phyloP scores from a whole-genome alignment of 768 basidiomycete genomes.

The Lactarius indigo region DNA sequence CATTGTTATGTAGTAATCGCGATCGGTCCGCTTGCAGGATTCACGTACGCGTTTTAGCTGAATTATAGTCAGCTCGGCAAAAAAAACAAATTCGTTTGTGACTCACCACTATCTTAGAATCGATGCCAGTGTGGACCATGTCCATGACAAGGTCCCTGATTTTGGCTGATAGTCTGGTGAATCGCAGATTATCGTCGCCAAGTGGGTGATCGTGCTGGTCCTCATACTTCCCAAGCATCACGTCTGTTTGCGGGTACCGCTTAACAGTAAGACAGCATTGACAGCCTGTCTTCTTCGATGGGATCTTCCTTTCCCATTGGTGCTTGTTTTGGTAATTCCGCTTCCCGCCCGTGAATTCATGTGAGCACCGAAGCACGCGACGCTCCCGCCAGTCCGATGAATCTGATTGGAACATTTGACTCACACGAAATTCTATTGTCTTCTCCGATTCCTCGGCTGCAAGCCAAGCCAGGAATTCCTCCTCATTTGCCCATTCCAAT shows the following conservation, averaged over 20 bases:
- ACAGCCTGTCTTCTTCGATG: not conserved
- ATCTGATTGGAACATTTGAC: not conserved
- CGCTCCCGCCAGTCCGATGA: conserved; percentile 20
- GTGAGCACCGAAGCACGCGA: not conserved
- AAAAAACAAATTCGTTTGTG: too few relatives aligned
- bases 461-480: too few relatives aligned
- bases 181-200: too few relatives aligned
- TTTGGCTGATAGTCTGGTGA: too few relatives aligned
- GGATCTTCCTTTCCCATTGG: not conserved
- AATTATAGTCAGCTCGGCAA: too few relatives aligned
- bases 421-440: too few relatives aligned
- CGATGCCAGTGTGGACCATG: not conserved
- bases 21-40: too few relatives aligned
- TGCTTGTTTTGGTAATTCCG: not conserved
- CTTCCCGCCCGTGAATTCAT: not conserved
- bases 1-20: not conserved
- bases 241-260: not conserved
- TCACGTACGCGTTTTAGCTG: too few relatives aligned
- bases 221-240: not conserved
- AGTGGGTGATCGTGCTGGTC: too few relatives aligned
- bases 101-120: not conserved
- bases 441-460: too few relatives aligned
- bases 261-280: not conserved
- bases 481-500: too few relatives aligned
- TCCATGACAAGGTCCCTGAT: too few relatives aligned